phyloP scores from a whole-genome alignment of 768 basidiomycete species.

The Auricularia sp. region DNA sequence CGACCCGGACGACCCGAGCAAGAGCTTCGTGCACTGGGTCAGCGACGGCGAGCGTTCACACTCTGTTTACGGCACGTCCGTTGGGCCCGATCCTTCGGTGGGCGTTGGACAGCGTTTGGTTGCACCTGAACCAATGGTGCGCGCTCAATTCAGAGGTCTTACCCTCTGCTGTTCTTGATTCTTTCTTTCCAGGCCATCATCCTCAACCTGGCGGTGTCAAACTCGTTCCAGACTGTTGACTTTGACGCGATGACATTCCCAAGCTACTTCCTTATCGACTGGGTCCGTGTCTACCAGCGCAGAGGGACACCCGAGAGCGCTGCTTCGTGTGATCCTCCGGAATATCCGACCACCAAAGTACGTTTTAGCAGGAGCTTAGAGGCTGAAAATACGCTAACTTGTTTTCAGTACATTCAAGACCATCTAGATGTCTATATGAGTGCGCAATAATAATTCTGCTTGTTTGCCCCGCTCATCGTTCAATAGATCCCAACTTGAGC shows the following conservation, averaged over 20 bases:
- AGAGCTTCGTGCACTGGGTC: conserved; percentile 84
- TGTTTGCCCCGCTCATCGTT: no score
- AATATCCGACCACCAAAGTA: conserved; percentile 23
- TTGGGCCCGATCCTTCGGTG: conserved; percentile 54
- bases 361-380: not conserved
- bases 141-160: conserved; percentile 25
- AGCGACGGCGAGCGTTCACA: conserved; percentile 58
- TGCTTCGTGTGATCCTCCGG: conserved; percentile 22
- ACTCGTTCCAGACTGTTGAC: conserved; percentile 39
- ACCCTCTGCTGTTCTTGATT: conserved; percentile 8
- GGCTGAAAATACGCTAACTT: conserved; percentile 44
- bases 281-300: conserved; percentile 32
- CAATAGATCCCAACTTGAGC: conserved; percentile 17
- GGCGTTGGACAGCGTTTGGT: conserved; percentile 57
- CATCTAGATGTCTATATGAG: conserved; percentile 20
- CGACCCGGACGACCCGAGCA: conserved; percentile 47
- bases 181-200: conserved; percentile 2
- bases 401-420: conserved; percentile 70
- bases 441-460: no score
- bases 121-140: conserved; percentile 88
- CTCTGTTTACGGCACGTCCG: conserved; percentile 53
- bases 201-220: conserved; percentile 12
- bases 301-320: conserved; percentile 24
- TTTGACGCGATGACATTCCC: conserved; percentile 24
- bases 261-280: conserved; percentile 28